Evolutionary conservation across 2,329 filamentous ascomycete species (phyloP).

Genomic region (Fragosphaeria purpurea): DNA sequence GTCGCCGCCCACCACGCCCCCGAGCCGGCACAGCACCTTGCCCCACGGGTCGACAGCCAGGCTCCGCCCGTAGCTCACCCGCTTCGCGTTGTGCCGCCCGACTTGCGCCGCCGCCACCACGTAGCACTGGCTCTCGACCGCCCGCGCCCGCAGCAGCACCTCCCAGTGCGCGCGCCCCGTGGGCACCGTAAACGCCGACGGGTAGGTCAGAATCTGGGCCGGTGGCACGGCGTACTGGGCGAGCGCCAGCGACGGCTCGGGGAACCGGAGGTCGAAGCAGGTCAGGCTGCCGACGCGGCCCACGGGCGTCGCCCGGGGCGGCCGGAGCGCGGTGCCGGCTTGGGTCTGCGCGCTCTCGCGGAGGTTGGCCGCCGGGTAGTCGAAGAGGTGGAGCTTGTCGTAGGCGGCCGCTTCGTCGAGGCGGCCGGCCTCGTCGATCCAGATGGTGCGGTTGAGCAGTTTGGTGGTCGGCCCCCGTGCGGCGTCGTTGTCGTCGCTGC

Average conservation of each 20-base stretch:
- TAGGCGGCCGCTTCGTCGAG: slow-evolving; percentile 41
- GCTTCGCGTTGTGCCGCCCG: slow-evolving; percentile 50
- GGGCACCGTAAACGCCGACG: slow-evolving; percentile 79
- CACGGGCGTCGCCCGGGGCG: slow-evolving; percentile 63
- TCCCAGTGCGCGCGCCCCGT: slow-evolving; percentile 86
- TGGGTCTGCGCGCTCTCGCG: slow-evolving; percentile 27
- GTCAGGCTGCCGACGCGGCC: slow-evolving; percentile 72
- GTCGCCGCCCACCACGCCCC: slow-evolving; percentile 37
- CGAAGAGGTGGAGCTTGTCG: slow-evolving; percentile 88
- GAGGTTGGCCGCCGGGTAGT: slow-evolving; percentile 43
- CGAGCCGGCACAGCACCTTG: slow-evolving; percentile 55
- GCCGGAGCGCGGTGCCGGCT: slow-evolving; percentile 23
- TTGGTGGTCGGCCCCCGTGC: slow-evolving; percentile 17
- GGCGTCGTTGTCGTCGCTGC: neutral
- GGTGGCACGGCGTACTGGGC: slow-evolving; percentile 28
- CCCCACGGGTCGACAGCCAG: slow-evolving; percentile 87
- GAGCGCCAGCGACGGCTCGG: slow-evolving; percentile 62
- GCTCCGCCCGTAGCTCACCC: slow-evolving; percentile 76
- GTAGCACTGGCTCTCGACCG: slow-evolving; percentile 83
- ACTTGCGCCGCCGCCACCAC: slow-evolving; percentile 79
- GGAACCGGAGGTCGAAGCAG: slow-evolving; percentile 84
- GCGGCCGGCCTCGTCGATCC: slow-evolving; percentile 35
- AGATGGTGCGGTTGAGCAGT: slow-evolving; percentile 44
- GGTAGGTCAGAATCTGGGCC: slow-evolving; percentile 74
- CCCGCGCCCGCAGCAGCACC: slow-evolving; percentile 63